Conservation (phyloP, 768 basidiomycete genomes). For the Rhizopogon rudus region DNA sequence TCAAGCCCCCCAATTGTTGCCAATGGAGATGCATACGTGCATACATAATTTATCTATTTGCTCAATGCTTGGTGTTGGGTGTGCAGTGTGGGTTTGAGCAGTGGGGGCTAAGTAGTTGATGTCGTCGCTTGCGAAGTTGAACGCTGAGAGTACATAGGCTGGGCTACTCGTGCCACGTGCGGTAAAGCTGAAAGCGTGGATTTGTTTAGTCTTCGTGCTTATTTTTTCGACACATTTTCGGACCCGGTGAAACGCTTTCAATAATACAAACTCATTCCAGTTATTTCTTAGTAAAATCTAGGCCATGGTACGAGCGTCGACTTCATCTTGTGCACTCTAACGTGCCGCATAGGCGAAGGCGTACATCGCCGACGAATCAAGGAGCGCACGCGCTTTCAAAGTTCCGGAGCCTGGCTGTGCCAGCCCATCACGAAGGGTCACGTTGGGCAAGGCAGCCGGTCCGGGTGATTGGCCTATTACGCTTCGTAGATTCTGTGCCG, state of each 20-base stretch:
- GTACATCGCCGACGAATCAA: background rate
- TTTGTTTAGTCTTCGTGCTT: no score
- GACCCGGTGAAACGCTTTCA: no score
- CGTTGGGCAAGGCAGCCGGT: background rate
- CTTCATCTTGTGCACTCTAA: background rate
- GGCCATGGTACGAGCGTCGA: no score
- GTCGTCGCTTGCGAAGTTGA: no score
- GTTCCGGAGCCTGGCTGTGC: background rate
- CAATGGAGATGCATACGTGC: constrained; percentile 16
- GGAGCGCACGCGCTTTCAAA: background rate
- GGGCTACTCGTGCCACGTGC: no score
- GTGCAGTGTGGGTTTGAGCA: background rate
- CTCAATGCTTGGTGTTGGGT: background rate
- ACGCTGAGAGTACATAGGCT: no score
- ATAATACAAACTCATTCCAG: no score
- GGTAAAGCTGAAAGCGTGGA: no score
- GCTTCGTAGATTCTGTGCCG: no score
- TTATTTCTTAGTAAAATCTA: no score
- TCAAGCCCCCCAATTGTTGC: constrained; percentile 31
- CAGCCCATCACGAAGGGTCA: background rate
- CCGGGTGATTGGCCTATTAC: background rate
- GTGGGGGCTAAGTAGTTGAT: background rate
- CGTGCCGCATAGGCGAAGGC: background rate
- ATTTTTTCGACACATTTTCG: no score
- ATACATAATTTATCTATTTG: background rate